Conservation (phyloP, 2,329 filamentous ascomycete genomes). For the Sclerotinia borealis region DNA sequence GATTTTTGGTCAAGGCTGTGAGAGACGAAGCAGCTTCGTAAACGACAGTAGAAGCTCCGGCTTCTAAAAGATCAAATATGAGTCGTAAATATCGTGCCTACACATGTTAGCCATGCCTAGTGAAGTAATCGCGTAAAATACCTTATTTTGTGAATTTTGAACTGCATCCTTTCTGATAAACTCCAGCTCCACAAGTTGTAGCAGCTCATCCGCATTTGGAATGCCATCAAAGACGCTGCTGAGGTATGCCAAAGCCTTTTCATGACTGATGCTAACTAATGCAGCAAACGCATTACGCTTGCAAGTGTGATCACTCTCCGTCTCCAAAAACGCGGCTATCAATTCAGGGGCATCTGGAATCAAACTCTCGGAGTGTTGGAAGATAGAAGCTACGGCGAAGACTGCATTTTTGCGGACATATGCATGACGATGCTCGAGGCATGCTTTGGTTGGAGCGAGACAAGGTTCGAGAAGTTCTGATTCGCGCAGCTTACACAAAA, state of each 20-base stretch:
- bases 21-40: slow-evolving; percentile 96
- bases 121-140: slow-evolving; percentile 34
- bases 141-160: slow-evolving; percentile 90
- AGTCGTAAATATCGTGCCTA: slow-evolving; percentile 84
- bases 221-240: slow-evolving; percentile 88
- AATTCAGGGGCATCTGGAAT: slow-evolving; percentile 95
- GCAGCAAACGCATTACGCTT: slow-evolving; percentile 97
- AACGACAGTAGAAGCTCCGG: slow-evolving; percentile 86
- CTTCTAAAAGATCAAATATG: slow-evolving; percentile 95
- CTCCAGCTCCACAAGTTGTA: slow-evolving; percentile 90
- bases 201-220: slow-evolving; percentile 85
- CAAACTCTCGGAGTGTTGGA: slow-evolving; percentile 79
- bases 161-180: slow-evolving; percentile 98
- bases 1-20: slow-evolving; percentile 89
- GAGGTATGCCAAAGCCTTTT: slow-evolving; percentile 83
- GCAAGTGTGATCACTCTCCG: slow-evolving; percentile 90
- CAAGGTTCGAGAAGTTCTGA: slow-evolving; percentile 94
- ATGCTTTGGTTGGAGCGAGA: slow-evolving; percentile 83
- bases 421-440: slow-evolving; percentile 91
- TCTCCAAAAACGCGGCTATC: slow-evolving; percentile 80
- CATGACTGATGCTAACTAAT: slow-evolving; percentile 83
- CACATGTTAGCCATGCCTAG: slow-evolving; percentile 28
- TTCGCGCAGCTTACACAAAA: slow-evolving; percentile 93
- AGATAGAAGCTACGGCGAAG: slow-evolving; percentile 89
- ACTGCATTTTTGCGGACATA: slow-evolving; percentile 99